These are phyloP conservation scores for Fusarium ramigenum DNA, from an alignment of 2,329 filamentous ascomycete species.

Conservation along the genomic window DNA sequence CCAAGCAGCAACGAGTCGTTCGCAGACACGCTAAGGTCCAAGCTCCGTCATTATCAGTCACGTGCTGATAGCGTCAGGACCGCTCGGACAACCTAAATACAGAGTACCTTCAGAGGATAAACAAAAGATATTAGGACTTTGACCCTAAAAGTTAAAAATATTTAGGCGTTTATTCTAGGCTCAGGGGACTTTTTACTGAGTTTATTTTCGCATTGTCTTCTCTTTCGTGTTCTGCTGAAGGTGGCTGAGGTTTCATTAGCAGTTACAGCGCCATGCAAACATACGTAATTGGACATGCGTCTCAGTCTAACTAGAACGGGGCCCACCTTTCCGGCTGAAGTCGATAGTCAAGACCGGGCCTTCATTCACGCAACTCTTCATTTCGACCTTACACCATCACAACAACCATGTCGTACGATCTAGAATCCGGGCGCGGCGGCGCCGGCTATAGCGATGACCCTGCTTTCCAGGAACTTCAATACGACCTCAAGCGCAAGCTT, in stretches of 20 bases:
- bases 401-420: constrained; percentile 83
- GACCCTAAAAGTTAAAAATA: too few species aligned
- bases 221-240: too few species aligned
- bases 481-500: constrained; percentile 85
- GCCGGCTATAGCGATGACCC: constrained; percentile 92
- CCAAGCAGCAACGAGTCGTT: constrained; percentile 44
- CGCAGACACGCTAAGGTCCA: constrained; percentile 33
- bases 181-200: too few species aligned
- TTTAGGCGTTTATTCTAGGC: too few species aligned
- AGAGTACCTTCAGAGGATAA: too few species aligned
- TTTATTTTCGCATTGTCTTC: too few species aligned
- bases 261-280: too few species aligned
- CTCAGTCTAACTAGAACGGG: too few species aligned
- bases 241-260: too few species aligned
- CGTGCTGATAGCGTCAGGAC: constrained; percentile 43
- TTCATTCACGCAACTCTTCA: background rate
- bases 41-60: constrained; percentile 39
- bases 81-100: too few species aligned
- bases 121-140: too few species aligned
- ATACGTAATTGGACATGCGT: too few species aligned
- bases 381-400: background rate
- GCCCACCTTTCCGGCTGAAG: background rate
- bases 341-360: background rate
- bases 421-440: constrained; percentile 80
- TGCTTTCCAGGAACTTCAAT: constrained; percentile 85